These are phyloP conservation scores for Trametes hirsuta DNA, from an alignment of 1,284 basidiomycete species.

Conservation along the genomic window DNA sequence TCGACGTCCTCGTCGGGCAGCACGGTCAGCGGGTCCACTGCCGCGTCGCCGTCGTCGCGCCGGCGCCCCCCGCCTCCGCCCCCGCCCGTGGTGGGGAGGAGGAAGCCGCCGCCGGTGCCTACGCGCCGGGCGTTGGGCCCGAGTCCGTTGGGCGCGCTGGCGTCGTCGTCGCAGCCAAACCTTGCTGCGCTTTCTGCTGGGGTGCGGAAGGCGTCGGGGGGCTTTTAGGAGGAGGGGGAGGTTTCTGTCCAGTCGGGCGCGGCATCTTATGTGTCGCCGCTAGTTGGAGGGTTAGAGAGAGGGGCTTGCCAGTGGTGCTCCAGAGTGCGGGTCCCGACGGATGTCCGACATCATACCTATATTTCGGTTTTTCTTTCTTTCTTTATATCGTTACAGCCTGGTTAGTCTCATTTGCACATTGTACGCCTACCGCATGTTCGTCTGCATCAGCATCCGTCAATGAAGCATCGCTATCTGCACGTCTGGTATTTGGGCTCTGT, in stretches of 20 bases:
- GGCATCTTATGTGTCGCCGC: neutral
- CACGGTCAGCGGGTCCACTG: neutral
- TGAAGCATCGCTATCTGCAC: neutral
- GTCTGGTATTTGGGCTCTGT: neutral
- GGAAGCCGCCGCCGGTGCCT: neutral
- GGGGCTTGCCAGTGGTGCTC: no score
- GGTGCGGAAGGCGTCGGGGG: constrained; percentile 9
- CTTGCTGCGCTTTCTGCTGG: constrained; percentile 13
- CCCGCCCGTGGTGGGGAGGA: constrained; percentile 52
- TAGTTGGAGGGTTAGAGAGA: no score
- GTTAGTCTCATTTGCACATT: no score
- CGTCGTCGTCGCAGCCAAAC: constrained; percentile 24
- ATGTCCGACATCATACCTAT: no score
- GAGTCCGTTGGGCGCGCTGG: constrained; percentile 17
- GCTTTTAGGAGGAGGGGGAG: neutral
- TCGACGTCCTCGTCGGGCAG: constrained; percentile 9
- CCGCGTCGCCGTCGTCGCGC: constrained; percentile 30
- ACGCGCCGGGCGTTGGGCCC: neutral
- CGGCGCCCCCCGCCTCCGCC: constrained; percentile 56
- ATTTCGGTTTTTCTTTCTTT: no score
- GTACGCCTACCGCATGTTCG: neutral
- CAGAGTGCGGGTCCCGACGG: no score
- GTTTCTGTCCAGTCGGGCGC: neutral
- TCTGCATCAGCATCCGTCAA: neutral
- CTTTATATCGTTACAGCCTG: no score